Evolutionary conservation across 129 eudicot species (phyloP).

Genomic region (Solidago caesia): DNA sequence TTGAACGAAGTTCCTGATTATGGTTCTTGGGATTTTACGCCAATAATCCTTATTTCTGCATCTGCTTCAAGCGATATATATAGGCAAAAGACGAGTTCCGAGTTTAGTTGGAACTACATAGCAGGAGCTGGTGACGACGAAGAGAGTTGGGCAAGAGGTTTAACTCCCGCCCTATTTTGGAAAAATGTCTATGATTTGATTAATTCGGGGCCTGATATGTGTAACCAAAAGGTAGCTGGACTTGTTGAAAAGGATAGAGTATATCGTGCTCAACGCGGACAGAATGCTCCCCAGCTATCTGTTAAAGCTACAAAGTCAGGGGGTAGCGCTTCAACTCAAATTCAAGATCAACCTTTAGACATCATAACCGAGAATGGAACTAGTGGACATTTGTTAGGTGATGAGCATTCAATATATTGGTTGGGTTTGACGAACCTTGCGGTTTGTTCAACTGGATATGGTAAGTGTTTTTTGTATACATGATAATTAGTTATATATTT

Average conservation of each 20-base stretch:
- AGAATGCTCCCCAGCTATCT: conserved; percentile 69
- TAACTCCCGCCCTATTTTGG: conserved; percentile 83
- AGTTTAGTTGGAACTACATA: conserved; percentile 92
- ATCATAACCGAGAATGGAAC: conserved; percentile 17
- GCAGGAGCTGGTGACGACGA: conserved; percentile 99
- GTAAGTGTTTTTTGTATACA: conserved; percentile 36
- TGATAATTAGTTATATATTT: neutral
- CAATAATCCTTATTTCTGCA: conserved; percentile 85
- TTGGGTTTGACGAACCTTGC: conserved; percentile 73
- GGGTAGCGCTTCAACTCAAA: conserved; percentile 15
- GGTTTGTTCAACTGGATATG: conserved; percentile 59
- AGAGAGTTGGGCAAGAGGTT: conserved; percentile 97
- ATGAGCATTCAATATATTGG: conserved; percentile 47
- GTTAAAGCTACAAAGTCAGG: conserved; percentile 43
- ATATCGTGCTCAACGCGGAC: conserved; percentile 74
- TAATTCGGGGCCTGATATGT: conserved; percentile 69
- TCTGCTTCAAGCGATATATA: conserved; percentile 54
- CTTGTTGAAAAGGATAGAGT: conserved; percentile 91
- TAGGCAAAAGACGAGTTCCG: conserved; percentile 63
- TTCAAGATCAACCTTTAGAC: conserved; percentile 32
- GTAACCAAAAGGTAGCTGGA: conserved; percentile 80
- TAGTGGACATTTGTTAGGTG: conserved; percentile 22
- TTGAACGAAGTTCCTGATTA: conserved; percentile 89
- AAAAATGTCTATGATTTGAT: conserved; percentile 67
- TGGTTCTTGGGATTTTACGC: conserved; percentile 94